phyloP scores from a whole-genome alignment of 2,329 filamentous ascomycete genomes.

The Bipolaris oryzae region DNA sequence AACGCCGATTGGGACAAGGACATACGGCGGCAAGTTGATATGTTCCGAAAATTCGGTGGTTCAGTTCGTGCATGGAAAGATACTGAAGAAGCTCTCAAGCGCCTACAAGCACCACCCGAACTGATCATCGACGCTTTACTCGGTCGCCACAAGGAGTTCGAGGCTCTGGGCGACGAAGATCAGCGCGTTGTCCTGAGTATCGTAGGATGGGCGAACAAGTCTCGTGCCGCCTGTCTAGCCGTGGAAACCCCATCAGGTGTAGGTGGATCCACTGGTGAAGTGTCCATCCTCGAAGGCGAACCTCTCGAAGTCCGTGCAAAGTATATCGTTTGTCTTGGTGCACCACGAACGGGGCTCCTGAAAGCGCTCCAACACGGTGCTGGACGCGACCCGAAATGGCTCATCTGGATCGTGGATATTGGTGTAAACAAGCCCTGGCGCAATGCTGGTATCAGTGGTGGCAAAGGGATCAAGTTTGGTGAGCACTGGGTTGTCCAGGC shows the following conservation, averaged over 20 bases:
- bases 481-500: constrained; percentile 83
- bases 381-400: constrained; percentile 66
- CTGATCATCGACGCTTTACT: constrained; percentile 89
- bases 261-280: constrained; percentile 71
- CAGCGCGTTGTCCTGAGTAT: constrained; percentile 85
- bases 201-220: constrained; percentile 92
- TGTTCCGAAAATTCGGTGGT: constrained; percentile 84
- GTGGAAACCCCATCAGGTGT: constrained; percentile 92
- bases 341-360: constrained; percentile 82
- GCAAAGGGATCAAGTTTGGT: constrained; percentile 87
- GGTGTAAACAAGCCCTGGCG: constrained; percentile 86
- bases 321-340: constrained; percentile 83
- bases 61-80: constrained; percentile 69
- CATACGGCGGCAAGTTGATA: constrained; percentile 78
- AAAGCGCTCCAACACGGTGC: constrained; percentile 72
- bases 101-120: constrained; percentile 69
- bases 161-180: constrained; percentile 81
- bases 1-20: constrained; percentile 81
- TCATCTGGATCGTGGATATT: constrained; percentile 83
- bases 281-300: constrained; percentile 70
- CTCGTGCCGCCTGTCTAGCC: constrained; percentile 79
- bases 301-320: constrained; percentile 81
- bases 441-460: constrained; percentile 78
- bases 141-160: constrained; percentile 84
- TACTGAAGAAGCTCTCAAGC: constrained; percentile 59